Evolutionary conservation across 306 rosid species (phyloP).

Genomic region (Malus fusca): DNA sequence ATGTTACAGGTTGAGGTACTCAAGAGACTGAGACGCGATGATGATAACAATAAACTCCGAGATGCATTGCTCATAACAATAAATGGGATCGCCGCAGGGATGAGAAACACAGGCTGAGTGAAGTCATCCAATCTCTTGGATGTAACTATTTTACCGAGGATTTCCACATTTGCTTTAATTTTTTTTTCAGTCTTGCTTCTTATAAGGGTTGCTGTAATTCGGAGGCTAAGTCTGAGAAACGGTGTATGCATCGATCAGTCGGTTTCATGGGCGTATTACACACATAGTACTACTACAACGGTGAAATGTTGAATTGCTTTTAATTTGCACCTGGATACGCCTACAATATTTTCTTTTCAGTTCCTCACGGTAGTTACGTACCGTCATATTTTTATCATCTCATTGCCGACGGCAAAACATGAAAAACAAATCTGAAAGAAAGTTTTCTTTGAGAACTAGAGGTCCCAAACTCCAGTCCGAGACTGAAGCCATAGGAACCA

Average conservation of each 20-base stretch:
- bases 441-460: not conserved
- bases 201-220: not conserved
- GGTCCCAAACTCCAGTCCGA: not conserved
- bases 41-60: constrained; percentile 60
- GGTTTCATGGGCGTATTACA: not conserved
- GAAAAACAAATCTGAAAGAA: not conserved
- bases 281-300: not conserved
- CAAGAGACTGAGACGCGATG: constrained; percentile 71
- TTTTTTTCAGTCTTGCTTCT: not conserved
- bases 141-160: not conserved
- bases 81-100: constrained; percentile 93
- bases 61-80: constrained; percentile 91
- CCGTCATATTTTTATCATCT: no score
- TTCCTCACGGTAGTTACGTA: not conserved
- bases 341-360: not conserved
- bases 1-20: constrained; percentile 89
- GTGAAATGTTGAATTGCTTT: not conserved
- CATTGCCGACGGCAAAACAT: not conserved
- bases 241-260: not conserved
- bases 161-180: not conserved
- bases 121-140: constrained; percentile 15
- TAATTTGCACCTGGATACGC: not conserved
- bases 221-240: not conserved
- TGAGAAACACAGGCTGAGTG: constrained; percentile 83
- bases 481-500: not conserved